Base-by-base conservation (phyloP, 2,329 filamentous ascomycete genomes). In the Xenosphaeropsis pyriputrescens region DNA sequence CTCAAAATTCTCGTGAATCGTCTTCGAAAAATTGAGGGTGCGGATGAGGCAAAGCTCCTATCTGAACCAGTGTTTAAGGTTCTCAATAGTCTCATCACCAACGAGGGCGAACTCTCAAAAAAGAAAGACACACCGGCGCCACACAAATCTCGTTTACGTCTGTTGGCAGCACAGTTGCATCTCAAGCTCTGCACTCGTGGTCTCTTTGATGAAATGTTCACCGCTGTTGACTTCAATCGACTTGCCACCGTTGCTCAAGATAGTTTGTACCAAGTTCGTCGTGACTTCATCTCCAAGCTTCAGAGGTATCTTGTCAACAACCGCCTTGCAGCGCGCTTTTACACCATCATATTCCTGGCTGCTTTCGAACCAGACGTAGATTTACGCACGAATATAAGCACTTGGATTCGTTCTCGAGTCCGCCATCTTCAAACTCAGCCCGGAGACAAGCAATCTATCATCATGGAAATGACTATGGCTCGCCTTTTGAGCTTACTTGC, bases 1-100 rank as follows among this genome's bases (percentile, higher is more conserved):
- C 63, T 96, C 35, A 89, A 81, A 54, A 80, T 86, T 13, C 66
- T 96, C 18, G 85, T 91, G 41, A 96, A 96, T 56, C 75, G 83
- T 38, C 68, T 94, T 14, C 75, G 88, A 30, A 80, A 56, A 42
- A 70, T 54, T 55, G 59, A 67, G 33, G 67, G 73, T 34, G 51
- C 58, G 13, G 59, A 67, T 4, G 64, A 66, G 42, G 67, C 68
- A 12, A 68, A 78, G 47, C 67, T 70, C 29, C 65, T 72, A 41
- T 76, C 79, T 2, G 68, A 68, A 41, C 73, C 79, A 6, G 75
- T 93, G 0, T 85, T 86, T 59, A 79, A 78, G 53, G 70, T 93
- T 18, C 67, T 98, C 36, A 84, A 82, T 50, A 79, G 74, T 12
- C 63, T 95, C 18, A 69, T 96, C 29, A 67, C 71, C 19, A 70